Conservation (phyloP, 2,329 filamentous ascomycete genomes). For the Pseudocercospora crystallina region DNA sequence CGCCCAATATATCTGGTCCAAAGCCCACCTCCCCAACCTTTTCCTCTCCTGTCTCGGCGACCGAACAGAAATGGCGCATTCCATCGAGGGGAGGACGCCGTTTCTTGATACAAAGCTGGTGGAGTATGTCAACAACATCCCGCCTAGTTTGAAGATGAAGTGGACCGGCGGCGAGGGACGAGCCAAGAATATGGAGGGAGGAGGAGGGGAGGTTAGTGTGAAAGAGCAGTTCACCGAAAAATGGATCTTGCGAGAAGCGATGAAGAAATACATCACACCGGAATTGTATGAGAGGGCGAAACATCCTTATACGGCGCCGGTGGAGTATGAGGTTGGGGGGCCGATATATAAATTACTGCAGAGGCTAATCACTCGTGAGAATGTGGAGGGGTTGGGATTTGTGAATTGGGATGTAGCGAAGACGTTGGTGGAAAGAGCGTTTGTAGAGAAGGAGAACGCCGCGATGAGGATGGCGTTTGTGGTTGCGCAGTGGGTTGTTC, state of each 20-base stretch:
- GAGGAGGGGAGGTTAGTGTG: too few species aligned
- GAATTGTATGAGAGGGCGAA: constrained; percentile 29
- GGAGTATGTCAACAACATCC: constrained; percentile 40
- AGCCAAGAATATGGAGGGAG: too few species aligned
- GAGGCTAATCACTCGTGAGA: constrained; percentile 25
- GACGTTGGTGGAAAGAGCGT: constrained; percentile 3
- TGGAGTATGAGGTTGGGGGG: constrained; percentile 19
- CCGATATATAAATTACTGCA: constrained; percentile 22
- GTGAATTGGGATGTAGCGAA: constrained; percentile 23
- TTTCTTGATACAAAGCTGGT: constrained; percentile 44
- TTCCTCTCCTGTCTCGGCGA: constrained; percentile 48
- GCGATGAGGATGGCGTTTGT: constrained; percentile 9
- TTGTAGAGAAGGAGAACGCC: constrained; percentile 1
- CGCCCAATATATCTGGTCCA: constrained; percentile 40
- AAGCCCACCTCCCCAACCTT: constrained; percentile 39
- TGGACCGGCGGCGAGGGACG: too few species aligned
- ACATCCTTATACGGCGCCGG: constrained; percentile 27
- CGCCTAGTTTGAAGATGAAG: constrained; percentile 39
- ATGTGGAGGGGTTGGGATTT: constrained; percentile 31
- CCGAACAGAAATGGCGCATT: constrained; percentile 47
- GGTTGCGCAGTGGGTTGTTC: constrained; percentile 16
- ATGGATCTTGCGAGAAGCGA: constrained; percentile 29
- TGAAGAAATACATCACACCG: constrained; percentile 27
- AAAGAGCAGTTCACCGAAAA: constrained; percentile 39
- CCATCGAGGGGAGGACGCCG: constrained; percentile 42